phyloP scores from a whole-genome alignment of 73 alveolate genomes.

The Uronychia binucleata region DNA sequence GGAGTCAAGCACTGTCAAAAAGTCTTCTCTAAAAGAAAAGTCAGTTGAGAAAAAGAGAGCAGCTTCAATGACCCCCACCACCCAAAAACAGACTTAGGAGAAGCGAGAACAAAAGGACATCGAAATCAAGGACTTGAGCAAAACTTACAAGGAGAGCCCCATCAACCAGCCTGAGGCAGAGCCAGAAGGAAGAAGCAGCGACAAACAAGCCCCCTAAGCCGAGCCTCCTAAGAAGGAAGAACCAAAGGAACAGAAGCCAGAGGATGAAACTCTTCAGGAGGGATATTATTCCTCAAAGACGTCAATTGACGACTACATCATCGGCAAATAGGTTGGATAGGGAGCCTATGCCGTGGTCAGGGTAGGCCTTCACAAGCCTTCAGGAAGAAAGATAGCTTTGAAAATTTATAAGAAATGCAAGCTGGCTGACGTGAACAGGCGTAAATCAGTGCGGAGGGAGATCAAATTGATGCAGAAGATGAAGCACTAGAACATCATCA shows the following conservation, averaged over 20 bases:
- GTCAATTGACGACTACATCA: slow-evolving; percentile 65
- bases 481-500: slow-evolving; percentile 17
- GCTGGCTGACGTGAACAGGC: slow-evolving; percentile 83
- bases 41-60: too few species aligned
- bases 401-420: slow-evolving; percentile 89
- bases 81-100: too few species aligned
- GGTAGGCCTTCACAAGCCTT: slow-evolving; percentile 77
- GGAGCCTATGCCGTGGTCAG: slow-evolving; percentile 93
- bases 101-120: too few species aligned
- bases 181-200: too few species aligned
- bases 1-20: too few species aligned
- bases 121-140: too few species aligned
- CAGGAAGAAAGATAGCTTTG: slow-evolving; percentile 78
- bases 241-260: not conserved
- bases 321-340: slow-evolving; percentile 79
- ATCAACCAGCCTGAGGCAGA: too few species aligned
- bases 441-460: slow-evolving; percentile 79
- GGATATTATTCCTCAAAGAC: not conserved
- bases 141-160: too few species aligned
- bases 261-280: not conserved
- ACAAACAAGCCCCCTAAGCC: too few species aligned
- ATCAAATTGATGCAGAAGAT: slow-evolving; percentile 20
- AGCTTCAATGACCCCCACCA: too few species aligned
- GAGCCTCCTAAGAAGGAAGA: not conserved
- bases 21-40: too few species aligned